Conservation (phyloP, 2,329 filamentous ascomycete genomes). For the Phaeomoniella chlamydospora region DNA sequence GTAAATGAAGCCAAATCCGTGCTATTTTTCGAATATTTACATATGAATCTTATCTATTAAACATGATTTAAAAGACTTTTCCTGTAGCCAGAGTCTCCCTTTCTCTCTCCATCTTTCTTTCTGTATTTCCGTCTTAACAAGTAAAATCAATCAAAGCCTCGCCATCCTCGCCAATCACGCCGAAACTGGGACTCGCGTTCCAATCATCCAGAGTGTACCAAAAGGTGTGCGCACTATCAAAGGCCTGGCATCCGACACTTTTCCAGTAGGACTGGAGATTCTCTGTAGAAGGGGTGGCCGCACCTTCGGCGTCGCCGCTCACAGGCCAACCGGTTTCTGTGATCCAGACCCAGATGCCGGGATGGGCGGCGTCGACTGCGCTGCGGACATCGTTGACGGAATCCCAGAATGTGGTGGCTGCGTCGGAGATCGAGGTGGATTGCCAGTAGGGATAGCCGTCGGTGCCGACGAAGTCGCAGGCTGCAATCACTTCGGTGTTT, state of each 20-base stretch:
- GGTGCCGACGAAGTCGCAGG: slow-evolving; percentile 50
- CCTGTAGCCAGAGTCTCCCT: no score
- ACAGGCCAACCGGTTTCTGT: slow-evolving; percentile 5
- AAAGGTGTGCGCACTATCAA: slow-evolving; percentile 45
- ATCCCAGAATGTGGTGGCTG: slow-evolving; percentile 37
- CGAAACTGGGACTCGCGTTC: slow-evolving; percentile 55
- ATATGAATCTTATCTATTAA: no score
- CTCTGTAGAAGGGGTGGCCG: neutral
- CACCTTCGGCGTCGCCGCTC: neutral
- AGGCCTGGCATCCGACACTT: slow-evolving; percentile 3
- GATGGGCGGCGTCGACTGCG: slow-evolving; percentile 28
- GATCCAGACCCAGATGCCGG: slow-evolving; percentile 17
- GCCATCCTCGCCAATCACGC: slow-evolving; percentile 40
- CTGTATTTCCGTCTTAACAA: no score
- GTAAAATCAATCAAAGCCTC: slow-evolving; percentile 22
- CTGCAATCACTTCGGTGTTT: slow-evolving; percentile 46
- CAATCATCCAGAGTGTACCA: slow-evolving; percentile 63
- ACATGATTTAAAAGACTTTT: no score
- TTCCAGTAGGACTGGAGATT: slow-evolving; percentile 3
- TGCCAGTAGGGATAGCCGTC: slow-evolving; percentile 57
- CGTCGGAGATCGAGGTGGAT: slow-evolving; percentile 41
- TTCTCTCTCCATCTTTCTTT: no score
- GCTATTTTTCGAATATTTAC: no score
- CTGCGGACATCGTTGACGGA: slow-evolving; percentile 16
- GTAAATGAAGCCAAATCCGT: no score